Conservation (phyloP, 805 yeast species). For the Schwanniomyces polymorphus region DNA sequence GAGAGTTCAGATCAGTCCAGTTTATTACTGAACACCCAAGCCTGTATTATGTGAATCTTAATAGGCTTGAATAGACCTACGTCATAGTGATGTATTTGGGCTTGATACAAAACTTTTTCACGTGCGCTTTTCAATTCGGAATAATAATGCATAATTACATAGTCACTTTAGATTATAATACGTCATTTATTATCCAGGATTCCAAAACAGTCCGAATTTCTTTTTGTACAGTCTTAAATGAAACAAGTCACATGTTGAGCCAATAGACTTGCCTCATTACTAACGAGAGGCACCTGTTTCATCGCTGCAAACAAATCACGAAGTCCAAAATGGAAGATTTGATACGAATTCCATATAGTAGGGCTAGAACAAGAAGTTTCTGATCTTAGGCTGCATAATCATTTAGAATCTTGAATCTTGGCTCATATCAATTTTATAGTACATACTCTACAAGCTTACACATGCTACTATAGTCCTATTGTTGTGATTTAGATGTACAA, state of each 20-base stretch:
- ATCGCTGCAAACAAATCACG: too few relatives aligned
- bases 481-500: too few relatives aligned
- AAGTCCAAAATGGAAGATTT: background rate
- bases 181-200: background rate
- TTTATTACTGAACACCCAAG: too few relatives aligned
- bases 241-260: background rate
- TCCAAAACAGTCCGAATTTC: background rate
- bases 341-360: too few relatives aligned
- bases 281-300: too few relatives aligned
- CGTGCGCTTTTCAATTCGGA: background rate
- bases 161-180: background rate
- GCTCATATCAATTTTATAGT: too few relatives aligned
- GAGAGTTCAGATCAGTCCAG: too few relatives aligned
- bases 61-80: background rate
- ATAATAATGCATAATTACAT: background rate
- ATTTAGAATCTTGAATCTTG: too few relatives aligned
- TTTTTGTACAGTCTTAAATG: background rate
- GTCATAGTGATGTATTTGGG: slow-evolving; percentile 5
- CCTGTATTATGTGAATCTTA: background rate
- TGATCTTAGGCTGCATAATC: too few relatives aligned
- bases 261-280: background rate
- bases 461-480: too few relatives aligned
- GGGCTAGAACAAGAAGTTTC: too few relatives aligned
- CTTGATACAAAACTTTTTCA: background rate
- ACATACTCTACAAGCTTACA: too few relatives aligned